phyloP scores from a whole-genome alignment of 2,329 filamentous ascomycete species.

The Diaporthe longicolla region DNA sequence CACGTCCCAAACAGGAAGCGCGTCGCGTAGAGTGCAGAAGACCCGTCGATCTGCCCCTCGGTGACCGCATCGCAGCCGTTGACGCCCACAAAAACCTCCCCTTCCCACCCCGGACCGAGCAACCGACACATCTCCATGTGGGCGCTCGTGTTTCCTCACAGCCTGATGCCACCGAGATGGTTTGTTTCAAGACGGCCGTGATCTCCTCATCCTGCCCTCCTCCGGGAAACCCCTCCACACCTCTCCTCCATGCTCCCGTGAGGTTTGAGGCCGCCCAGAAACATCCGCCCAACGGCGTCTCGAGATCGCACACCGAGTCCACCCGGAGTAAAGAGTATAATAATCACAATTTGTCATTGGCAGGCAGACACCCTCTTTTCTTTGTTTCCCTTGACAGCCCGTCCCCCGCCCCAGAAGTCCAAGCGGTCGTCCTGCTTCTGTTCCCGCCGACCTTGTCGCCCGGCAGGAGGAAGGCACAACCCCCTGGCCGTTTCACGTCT shows the following conservation, averaged over 20 bases:
- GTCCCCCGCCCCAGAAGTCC: slow-evolving; percentile 10
- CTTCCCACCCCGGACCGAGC: slow-evolving; percentile 12
- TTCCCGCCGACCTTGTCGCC: slow-evolving; percentile 3
- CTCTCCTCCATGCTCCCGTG: too few species aligned
- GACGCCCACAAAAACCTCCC: slow-evolving; percentile 17
- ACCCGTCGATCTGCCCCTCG: slow-evolving; percentile 14
- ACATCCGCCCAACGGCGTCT: slow-evolving; percentile 25
- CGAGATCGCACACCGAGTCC: slow-evolving; percentile 10
- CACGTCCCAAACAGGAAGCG: slow-evolving; percentile 29
- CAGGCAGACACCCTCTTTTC: not conserved
- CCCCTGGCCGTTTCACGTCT: slow-evolving; percentile 41
- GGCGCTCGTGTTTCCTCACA: slow-evolving; percentile 29
- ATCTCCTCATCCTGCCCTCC: slow-evolving; percentile 28
- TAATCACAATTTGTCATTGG: slow-evolving; percentile 37
- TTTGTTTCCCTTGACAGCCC: not conserved
- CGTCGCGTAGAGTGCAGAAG: slow-evolving; percentile 27
- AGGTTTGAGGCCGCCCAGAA: slow-evolving; percentile 28
- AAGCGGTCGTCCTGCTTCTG: slow-evolving; percentile 20
- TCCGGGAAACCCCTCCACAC: not conserved
- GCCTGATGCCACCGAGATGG: slow-evolving; percentile 12
- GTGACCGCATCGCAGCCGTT: slow-evolving; percentile 23
- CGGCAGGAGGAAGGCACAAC: not conserved
- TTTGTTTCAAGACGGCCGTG: slow-evolving; percentile 31
- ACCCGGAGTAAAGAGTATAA: slow-evolving; percentile 2
- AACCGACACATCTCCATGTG: slow-evolving; percentile 23